Conservation (phyloP, 1,284 basidiomycete genomes). For the Apiotrichum gamsii region DNA sequence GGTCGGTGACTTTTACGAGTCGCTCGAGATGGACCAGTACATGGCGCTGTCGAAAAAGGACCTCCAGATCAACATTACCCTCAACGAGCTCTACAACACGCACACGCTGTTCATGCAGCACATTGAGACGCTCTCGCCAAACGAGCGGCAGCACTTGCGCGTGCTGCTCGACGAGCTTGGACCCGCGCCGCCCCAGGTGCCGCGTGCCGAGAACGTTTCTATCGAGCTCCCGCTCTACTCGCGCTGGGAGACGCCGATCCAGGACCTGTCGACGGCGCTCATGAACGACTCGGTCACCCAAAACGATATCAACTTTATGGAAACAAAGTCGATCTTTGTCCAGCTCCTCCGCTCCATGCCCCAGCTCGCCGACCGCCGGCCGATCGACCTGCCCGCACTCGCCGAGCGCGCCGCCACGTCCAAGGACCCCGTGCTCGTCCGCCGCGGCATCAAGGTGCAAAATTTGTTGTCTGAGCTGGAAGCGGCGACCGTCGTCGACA, state of each 20-base stretch:
- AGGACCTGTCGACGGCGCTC: constrained; percentile 90
- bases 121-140: constrained; percentile 91
- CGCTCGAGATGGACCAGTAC: constrained; percentile 98
- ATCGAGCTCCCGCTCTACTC: constrained; percentile 90
- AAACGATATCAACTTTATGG: constrained; percentile 99
- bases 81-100: constrained; percentile 98
- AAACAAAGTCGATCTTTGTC: constrained; percentile 98
- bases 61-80: constrained; percentile 94
- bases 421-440: constrained; percentile 89
- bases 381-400: constrained; percentile 80
- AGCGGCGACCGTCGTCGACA: constrained; percentile 79
- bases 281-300: constrained; percentile 90
- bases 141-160: constrained; percentile 93
- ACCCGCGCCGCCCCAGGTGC: constrained; percentile 83
- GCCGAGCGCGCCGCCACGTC: constrained; percentile 94
- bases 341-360: constrained; percentile 94
- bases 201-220: constrained; percentile 93
- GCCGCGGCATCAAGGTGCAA: constrained; percentile 97
- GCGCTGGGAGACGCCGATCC: constrained; percentile 98
- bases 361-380: constrained; percentile 69
- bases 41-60: constrained; percentile 99
- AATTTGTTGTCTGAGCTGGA: constrained; percentile 96
- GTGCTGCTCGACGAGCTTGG: constrained; percentile 95
- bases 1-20: constrained; percentile 98
- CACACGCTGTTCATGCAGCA: constrained; percentile 92